Evolutionary conservation across 2,329 filamentous ascomycete genomes (phyloP), one percentile per base, ranked within the genome.

Genomic region (Cladobotryum protrusum): DNA sequence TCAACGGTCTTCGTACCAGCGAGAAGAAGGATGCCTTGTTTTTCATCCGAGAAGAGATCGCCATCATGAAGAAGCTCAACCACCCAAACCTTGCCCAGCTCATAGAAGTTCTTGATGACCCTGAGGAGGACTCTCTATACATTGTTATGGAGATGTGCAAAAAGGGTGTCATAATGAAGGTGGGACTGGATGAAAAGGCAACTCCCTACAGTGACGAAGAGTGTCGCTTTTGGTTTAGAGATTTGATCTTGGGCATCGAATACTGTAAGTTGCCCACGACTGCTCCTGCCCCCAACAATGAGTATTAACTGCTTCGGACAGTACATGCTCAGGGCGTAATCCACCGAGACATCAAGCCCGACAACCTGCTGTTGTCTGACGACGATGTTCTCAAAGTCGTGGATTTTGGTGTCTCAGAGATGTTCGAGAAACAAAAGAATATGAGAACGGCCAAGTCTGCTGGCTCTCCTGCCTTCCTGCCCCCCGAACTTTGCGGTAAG

Each of bases 61-160:
- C 93, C 52, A 95, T 97, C 64, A 97, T 99, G 91, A 99, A 97
- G 75, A 97, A 97, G 71, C 78, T 97, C 43, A 85, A 96, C 63
- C 93, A 99, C 63, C 86, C 84, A 24, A 99, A 97, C 63, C 74
- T 99, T n/a, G 92, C 97, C 13, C 84, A 87, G 42, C 73, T 99
- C 45, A 89, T 95, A 57, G 93, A 99, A 69, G 93, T 99, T 3
- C 74, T 99, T 46, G 93, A 97, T 65, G 93, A 97, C 63, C 92
- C 93, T 0, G 85, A 92, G 43, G 90, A 96, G 63, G 93, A 99
- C 67, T 96, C 91, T 3, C 72, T 99, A 12, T 99, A 96, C 71
- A 97, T 99, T 89, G 93, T 99, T 18, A 79, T 99, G 67, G 93
- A 99, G 67, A 95, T 96, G 89, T 99, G 93, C 73, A 93, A 95